Conservation (phyloP, 1,139 yeast species). For the Sugiyamaella paludigena region DNA sequence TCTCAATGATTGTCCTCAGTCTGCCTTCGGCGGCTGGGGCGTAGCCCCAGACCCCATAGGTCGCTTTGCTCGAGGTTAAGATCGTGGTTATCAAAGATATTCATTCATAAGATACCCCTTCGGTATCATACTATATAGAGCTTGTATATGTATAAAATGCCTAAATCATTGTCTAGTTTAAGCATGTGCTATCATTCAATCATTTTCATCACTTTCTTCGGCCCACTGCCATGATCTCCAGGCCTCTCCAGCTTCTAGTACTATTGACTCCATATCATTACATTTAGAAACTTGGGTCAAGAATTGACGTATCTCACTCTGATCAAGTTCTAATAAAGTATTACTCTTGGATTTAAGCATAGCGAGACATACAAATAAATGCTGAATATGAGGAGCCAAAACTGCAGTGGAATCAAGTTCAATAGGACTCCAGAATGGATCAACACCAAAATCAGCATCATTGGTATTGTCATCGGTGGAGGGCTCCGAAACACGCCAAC, state of each 20-base stretch:
- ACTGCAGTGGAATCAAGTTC: slow-evolving; percentile 39
- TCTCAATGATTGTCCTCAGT: no score
- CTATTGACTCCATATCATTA: slow-evolving; percentile 62
- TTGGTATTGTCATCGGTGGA: slow-evolving; percentile 34
- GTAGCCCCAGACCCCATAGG: neutral
- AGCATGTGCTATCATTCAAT: neutral
- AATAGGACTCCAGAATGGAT: slow-evolving; percentile 37
- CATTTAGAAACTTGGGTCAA: slow-evolving; percentile 53
- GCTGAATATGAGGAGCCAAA: slow-evolving; percentile 75
- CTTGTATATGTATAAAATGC: neutral
- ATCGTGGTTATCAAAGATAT: neutral
- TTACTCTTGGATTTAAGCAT: slow-evolving; percentile 77
- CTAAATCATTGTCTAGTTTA: neutral
- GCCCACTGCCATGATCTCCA: slow-evolving; percentile 84
- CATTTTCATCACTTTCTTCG: slow-evolving; percentile 27
- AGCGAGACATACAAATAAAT: slow-evolving; percentile 74
- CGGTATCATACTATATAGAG: neutral
- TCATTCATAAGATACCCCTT: neutral
- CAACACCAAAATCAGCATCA: slow-evolving; percentile 29
- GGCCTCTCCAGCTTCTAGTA: slow-evolving; percentile 78
- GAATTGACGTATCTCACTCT: slow-evolving; percentile 80
- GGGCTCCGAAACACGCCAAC: slow-evolving; percentile 53
- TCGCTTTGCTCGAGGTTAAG: neutral
- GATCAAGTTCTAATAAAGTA: slow-evolving; percentile 80
- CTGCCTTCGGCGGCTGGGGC: slow-evolving; percentile 3